Percentiles rank a stretch among this genome's conserved stretches.
phyloP scores from a whole-genome alignment of 768 basidiomycete species.

The Mycena venus region DNA sequence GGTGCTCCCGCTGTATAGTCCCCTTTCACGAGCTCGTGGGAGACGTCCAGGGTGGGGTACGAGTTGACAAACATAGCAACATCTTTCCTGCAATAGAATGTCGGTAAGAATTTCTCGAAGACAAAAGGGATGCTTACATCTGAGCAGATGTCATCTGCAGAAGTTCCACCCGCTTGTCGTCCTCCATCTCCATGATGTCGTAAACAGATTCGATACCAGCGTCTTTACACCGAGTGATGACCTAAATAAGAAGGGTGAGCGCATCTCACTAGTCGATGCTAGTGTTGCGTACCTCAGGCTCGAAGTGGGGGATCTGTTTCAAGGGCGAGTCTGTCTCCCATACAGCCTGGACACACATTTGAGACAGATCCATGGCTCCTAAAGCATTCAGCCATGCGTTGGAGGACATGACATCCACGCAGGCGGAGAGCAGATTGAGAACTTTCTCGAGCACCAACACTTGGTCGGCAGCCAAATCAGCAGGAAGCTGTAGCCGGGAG shows the following conservation, averaged over 20 bases:
- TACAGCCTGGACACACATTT: constrained; percentile 98
- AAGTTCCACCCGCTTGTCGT: constrained; percentile 84
- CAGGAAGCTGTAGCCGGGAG: constrained; percentile 90
- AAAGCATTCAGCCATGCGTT: constrained; percentile 96
- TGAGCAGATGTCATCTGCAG: constrained; percentile 88
- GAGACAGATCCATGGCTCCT: constrained; percentile 97
- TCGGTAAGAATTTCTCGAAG: constrained; percentile 27
- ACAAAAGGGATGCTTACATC: constrained; percentile 72
- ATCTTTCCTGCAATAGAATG: constrained; percentile 73
- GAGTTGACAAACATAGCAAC: constrained; percentile 97
- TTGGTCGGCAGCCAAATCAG: constrained; percentile 95
- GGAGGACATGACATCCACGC: constrained; percentile 98
- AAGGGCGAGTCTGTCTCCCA: constrained; percentile 98
- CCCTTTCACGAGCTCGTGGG: constrained; percentile 87
- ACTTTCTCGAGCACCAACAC: constrained; percentile 89
- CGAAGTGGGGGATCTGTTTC: constrained; percentile 97
- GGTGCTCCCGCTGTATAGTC: constrained; percentile 90
- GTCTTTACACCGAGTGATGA: constrained; percentile 86
- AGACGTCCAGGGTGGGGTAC: constrained; percentile 96
- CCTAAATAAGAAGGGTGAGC: constrained; percentile 52
- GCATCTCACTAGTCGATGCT: not conserved
- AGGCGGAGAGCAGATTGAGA: constrained; percentile 91
- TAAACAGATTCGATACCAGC: constrained; percentile 91
- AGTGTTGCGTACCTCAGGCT: constrained; percentile 73
- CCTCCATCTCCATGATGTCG: constrained; percentile 99